Base-by-base conservation (phyloP, 1,284 basidiomycete genomes). In the Trametes hirsuta region DNA sequence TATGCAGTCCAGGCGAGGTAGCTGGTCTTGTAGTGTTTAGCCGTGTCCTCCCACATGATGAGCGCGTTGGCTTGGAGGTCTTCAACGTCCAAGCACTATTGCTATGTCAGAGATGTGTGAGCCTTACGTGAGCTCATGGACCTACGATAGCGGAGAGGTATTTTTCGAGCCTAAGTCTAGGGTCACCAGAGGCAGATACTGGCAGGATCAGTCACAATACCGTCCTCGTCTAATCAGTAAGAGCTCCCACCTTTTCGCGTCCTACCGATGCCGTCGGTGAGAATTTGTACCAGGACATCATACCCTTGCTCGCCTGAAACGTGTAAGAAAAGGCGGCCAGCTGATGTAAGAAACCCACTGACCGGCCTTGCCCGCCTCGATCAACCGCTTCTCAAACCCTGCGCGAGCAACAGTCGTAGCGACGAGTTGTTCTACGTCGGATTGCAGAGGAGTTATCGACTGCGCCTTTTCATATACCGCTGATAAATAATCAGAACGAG, bases 101-200 rank as follows among this genome's bases (percentile, higher is more conserved):
- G 39, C 25, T 18, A 47, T 14, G n/a, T 58, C 35, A 62, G 62
- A 39, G 55, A 21, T 22, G 37, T 6, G 14, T 47, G 18, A 10
- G 2, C 22, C n/a, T 18, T 21, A 35, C 1, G 30, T 6, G 8
- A n/a, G 11, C n/a, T 3, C n/a, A 47, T 25, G 6, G 21, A 80
- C 89, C 65, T 70, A 95, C 94, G 59, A 93, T 77, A 49, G 85
- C 81, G 36, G 87, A 80, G 18, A 94, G 78, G 71, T 87, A 93
- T 68, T 91, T 94, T 71, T 97, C 95, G 37, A 97, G 74, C 40
- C 90, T 83, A 54, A 93, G 77, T 25, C 86, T 76, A 3, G 82
- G 72, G 68, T 88, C 86, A 6, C 85, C 85, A 6, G 73, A 66
- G 42, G 75, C 72, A 30, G 73, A 74, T 11, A 76, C 80, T 81